Percentiles rank a stretch among this genome's conserved stretches.
Conservation (phyloP, 2,329 filamentous ascomycete species). For the Colletotrichum gloeosporioides region DNA sequence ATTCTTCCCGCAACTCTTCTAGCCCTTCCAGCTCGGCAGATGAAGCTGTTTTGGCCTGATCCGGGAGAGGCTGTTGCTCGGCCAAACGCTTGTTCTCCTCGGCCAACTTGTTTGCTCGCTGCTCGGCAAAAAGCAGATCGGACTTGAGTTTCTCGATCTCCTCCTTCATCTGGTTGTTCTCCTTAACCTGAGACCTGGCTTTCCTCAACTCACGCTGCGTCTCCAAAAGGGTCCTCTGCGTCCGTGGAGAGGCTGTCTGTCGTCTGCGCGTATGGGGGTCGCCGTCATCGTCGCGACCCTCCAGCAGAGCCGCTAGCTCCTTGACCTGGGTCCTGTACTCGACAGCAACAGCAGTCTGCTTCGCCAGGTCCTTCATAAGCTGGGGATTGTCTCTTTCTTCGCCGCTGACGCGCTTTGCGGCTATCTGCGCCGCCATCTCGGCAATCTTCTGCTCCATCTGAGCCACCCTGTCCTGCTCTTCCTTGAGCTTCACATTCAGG, state of each 20-base stretch:
- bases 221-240: conserved; percentile 57
- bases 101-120: conserved; percentile 42
- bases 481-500: conserved; percentile 67
- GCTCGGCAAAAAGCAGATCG: conserved; percentile 53
- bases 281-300: conserved; percentile 41
- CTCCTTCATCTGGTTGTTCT: conserved; percentile 55
- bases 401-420: conserved; percentile 39
- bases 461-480: conserved; percentile 70
- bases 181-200: conserved; percentile 58
- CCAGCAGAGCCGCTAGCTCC: conserved; percentile 59
- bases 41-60: background rate
- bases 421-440: conserved; percentile 64
- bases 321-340: conserved; percentile 66
- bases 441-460: conserved; percentile 68
- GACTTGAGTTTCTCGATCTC: conserved; percentile 59
- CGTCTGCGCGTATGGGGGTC: conserved; percentile 37
- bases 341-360: conserved; percentile 61
- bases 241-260: conserved; percentile 51
- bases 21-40: conserved; percentile 22
- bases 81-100: conserved; percentile 38
- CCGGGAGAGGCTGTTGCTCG: conserved; percentile 6
- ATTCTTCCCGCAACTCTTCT: conserved; percentile 41
- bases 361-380: conserved; percentile 58
- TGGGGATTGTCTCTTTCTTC: conserved; percentile 50
- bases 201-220: conserved; percentile 59